phyloP scores from a whole-genome alignment of 805 yeast genomes.

The Saccharomycopsis amapae region DNA sequence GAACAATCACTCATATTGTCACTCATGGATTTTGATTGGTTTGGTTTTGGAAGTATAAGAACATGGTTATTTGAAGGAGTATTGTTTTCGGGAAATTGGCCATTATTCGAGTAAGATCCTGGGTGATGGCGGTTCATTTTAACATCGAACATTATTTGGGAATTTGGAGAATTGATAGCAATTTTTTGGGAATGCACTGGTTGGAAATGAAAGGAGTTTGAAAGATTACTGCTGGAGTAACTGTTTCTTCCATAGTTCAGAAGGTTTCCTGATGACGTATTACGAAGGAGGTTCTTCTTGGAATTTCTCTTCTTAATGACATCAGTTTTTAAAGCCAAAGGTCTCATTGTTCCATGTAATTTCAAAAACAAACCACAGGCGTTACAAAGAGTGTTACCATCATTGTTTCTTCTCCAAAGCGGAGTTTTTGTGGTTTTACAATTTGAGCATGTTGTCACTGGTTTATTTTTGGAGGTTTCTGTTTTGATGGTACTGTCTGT shows the following conservation, averaged over 20 bases:
- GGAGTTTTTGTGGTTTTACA: conserved; percentile 57
- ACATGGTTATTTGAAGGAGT: conserved; percentile 14
- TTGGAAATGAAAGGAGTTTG: not conserved
- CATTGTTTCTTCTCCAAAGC: conserved; percentile 53
- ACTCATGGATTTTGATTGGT: not conserved
- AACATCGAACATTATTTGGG: not conserved
- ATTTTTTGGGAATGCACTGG: no score
- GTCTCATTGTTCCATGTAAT: conserved; percentile 56
- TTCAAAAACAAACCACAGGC: conserved; percentile 59
- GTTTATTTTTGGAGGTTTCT: conserved; percentile 11
- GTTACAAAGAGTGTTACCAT: conserved; percentile 54
- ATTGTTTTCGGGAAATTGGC: not conserved
- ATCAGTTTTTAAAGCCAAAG: conserved; percentile 49
- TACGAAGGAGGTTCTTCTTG: conserved; percentile 25
- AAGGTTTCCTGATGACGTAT: conserved; percentile 8
- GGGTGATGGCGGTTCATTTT: no score
- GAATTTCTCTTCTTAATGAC: conserved; percentile 51
- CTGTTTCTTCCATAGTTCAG: conserved; percentile 1
- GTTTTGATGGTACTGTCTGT: no score
- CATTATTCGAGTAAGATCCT: no score
- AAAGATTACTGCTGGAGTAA: conserved; percentile 1
- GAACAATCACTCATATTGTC: conserved; percentile 15
- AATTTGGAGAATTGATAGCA: conserved; percentile 1
- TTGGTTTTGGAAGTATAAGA: conserved; percentile 19
- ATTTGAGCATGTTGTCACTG: conserved; percentile 42